Evolutionary conservation across 352 stramenopile species (phyloP).

Genomic region (Stramenopiles sp.): DNA sequence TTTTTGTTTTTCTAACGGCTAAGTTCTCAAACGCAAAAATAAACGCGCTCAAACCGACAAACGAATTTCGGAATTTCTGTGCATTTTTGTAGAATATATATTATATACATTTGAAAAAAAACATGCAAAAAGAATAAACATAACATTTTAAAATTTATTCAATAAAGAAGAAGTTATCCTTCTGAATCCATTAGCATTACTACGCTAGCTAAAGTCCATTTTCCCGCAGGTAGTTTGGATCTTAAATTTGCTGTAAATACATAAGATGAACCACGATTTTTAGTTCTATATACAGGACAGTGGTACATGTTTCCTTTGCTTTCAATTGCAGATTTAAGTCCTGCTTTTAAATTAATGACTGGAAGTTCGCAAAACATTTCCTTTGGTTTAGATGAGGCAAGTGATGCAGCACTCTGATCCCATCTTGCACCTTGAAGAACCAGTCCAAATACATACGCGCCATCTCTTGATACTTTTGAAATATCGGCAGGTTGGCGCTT

Average conservation of each 20-base stretch:
- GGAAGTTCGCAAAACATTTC: slow-evolving; percentile 92
- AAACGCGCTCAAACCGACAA: too few relatives aligned
- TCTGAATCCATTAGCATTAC: slow-evolving; percentile 60
- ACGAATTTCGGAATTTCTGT: too few relatives aligned
- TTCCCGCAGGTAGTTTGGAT: slow-evolving; percentile 55
- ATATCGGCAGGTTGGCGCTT: slow-evolving; percentile 74
- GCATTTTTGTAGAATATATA: too few relatives aligned
- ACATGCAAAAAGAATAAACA: too few relatives aligned
- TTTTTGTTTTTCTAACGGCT: too few relatives aligned
- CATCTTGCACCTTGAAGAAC: slow-evolving; percentile 75
- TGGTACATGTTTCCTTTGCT: slow-evolving; percentile 61
- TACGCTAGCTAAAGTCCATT: slow-evolving; percentile 75
- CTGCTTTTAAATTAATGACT: slow-evolving; percentile 56
- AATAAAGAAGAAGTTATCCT: slow-evolving; percentile 10
- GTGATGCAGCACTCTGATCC: slow-evolving; percentile 45
- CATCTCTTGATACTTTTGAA: slow-evolving; percentile 31
- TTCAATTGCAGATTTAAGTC: slow-evolving; percentile 67
- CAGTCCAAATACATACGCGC: slow-evolving; percentile 68
- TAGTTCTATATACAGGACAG: slow-evolving; percentile 85
- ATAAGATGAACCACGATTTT: slow-evolving; percentile 68
- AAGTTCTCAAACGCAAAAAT: too few relatives aligned
- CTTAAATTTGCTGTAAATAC: slow-evolving; percentile 88
- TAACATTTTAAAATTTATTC: too few relatives aligned
- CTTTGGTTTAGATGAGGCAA: slow-evolving; percentile 73
- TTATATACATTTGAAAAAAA: too few relatives aligned